A percentile compares a stretch with the other conserved stretches of the same genome.
Evolutionary conservation across 2,329 filamentous ascomycete species (phyloP).

Genomic region (Epichloe gansuensis): DNA sequence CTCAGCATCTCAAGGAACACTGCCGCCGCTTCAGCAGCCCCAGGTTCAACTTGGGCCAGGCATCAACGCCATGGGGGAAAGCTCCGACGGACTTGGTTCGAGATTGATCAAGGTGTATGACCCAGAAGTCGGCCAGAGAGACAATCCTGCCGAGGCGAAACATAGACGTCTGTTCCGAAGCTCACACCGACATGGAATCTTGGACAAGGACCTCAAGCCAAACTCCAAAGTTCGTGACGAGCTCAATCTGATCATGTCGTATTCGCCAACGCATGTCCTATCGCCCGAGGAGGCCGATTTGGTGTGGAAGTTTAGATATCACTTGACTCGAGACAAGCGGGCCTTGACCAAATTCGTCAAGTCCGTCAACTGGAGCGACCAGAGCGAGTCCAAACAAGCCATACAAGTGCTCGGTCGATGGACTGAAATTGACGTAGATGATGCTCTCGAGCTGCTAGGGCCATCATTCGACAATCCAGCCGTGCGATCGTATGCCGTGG

Average conservation of each 20-base stretch:
- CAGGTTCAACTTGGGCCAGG: constrained; percentile 85
- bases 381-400: constrained; percentile 73
- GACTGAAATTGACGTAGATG: constrained; percentile 95
- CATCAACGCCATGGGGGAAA: constrained; percentile 56
- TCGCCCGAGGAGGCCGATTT: constrained; percentile 88
- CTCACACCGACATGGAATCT: constrained; percentile 76
- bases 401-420: constrained; percentile 83
- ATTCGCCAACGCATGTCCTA: constrained; percentile 80
- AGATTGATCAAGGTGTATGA: constrained; percentile 81
- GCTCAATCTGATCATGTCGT: constrained; percentile 79
- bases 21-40: constrained; percentile 65
- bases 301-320: constrained; percentile 95
- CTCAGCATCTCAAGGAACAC: constrained; percentile 46
- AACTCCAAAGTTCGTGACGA: constrained; percentile 94
- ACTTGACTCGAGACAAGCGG: constrained; percentile 81
- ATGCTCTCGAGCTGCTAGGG: constrained; percentile 84
- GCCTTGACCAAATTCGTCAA: constrained; percentile 96
- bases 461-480: constrained; percentile 81
- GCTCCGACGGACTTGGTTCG: constrained; percentile 33
- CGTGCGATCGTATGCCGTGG: constrained; percentile 86
- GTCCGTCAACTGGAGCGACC: constrained; percentile 87
- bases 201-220: constrained; percentile 90
- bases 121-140: constrained; percentile 74
- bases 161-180: constrained; percentile 85
- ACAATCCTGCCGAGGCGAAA: constrained; percentile 92